Conservation (phyloP, 2,329 filamentous ascomycete genomes). For the Penicillium sp. region DNA sequence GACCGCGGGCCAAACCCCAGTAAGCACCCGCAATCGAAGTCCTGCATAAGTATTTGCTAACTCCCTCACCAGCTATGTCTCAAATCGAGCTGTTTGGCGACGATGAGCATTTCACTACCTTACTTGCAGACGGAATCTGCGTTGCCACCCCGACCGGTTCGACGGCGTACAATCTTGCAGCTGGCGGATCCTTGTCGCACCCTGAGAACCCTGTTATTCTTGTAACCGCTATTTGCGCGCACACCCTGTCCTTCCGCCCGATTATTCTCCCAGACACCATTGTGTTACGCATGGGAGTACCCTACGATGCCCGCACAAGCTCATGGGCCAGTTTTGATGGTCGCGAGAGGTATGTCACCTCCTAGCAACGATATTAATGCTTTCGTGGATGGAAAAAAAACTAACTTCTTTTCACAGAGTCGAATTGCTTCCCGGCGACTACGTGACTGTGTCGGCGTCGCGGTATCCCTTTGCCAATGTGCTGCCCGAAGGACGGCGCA, state of each 20-base stretch:
- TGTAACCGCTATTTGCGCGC: constrained; percentile 88
- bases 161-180: constrained; percentile 92
- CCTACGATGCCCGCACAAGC: constrained; percentile 82
- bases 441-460: constrained; percentile 53
- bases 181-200: constrained; percentile 91
- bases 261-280: constrained; percentile 96
- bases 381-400: constrained; percentile 8
- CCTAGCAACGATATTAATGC: not conserved
- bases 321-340: constrained; percentile 99
- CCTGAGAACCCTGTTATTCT: constrained; percentile 96
- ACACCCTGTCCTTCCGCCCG: constrained; percentile 92
- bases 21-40: constrained; percentile 45
- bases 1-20: constrained; percentile 91
- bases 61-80: constrained; percentile 67
- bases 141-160: constrained; percentile 92
- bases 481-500: constrained; percentile 42
- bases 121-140: constrained; percentile 89
- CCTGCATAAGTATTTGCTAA: constrained; percentile 12
- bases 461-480: constrained; percentile 53
- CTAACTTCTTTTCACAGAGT: constrained; percentile 31
- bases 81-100: constrained; percentile 90
- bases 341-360: constrained; percentile 61
- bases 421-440: constrained; percentile 50
- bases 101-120: constrained; percentile 90
- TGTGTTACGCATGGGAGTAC: constrained; percentile 88